These are phyloP conservation scores for Lepidium africanum DNA, from an alignment of 345 rosid genomes.

Conservation along the genomic window DNA sequence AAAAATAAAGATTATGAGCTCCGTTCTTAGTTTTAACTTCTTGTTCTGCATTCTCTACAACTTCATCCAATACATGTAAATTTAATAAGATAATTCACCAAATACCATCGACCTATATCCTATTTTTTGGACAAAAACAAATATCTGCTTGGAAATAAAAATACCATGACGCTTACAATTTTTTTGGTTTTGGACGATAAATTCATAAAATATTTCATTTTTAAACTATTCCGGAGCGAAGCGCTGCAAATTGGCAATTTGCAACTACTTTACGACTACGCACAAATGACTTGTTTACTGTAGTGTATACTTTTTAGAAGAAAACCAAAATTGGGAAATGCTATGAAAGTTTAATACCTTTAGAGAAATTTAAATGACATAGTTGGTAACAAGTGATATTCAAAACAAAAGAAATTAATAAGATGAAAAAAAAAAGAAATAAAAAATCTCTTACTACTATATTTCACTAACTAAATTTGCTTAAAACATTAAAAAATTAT, in stretches of 20 bases:
- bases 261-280: too few species aligned
- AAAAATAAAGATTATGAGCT: neutral
- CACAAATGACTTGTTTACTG: too few species aligned
- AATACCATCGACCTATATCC: conserved; percentile 89
- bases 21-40: conserved; percentile 35
- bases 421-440: neutral
- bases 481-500: neutral
- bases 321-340: too few species aligned
- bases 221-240: too few species aligned
- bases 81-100: conserved; percentile 93
- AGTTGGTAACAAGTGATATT: neutral
- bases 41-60: conserved; percentile 72
- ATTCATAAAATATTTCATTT: too few species aligned
- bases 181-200: too few species aligned
- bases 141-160: conserved; percentile 80
- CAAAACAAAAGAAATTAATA: neutral
- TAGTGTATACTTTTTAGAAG: too few species aligned
- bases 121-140: conserved; percentile 81
- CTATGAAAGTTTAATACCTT: too few species aligned
- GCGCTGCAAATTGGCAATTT: too few species aligned
- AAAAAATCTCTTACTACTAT: neutral
- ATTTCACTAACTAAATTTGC: neutral
- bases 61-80: conserved; percentile 87
- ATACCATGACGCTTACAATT: conserved; percentile 88
- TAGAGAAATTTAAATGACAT: neutral